A percentile compares a stretch with the other conserved stretches of the same genome.
These are phyloP conservation scores for Bimuria novae-zelandiae DNA, from an alignment of 2,329 filamentous ascomycete genomes.

Conservation along the genomic window DNA sequence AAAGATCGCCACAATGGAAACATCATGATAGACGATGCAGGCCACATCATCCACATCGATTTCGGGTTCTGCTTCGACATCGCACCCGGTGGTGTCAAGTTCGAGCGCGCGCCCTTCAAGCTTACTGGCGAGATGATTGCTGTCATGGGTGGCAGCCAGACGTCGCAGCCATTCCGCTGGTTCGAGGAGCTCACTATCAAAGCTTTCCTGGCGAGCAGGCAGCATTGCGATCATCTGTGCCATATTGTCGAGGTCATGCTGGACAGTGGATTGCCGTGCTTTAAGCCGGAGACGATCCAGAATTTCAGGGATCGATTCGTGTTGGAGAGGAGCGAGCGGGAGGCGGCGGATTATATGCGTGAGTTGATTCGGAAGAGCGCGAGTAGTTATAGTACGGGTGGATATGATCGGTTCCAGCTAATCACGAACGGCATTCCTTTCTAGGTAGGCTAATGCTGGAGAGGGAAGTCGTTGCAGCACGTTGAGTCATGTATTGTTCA, in stretches of 20 bases:
- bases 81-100: constrained; percentile 93
- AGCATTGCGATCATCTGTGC: constrained; percentile 83
- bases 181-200: constrained; percentile 98
- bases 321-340: constrained; percentile 84
- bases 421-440: constrained; percentile 98
- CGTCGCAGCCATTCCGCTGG: constrained; percentile 87
- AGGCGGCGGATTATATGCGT: constrained; percentile 93
- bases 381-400: constrained; percentile 85
- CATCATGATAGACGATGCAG: constrained; percentile 98
- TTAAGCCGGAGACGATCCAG: constrained; percentile 92
- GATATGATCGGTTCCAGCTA: constrained; percentile 98
- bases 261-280: constrained; percentile 93
- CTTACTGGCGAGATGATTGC: constrained; percentile 96
- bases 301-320: constrained; percentile 94
- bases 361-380: constrained; percentile 89
- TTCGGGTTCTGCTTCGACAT: constrained; percentile 99
- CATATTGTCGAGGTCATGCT: constrained; percentile 95
- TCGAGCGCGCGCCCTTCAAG: constrained; percentile 98
- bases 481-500: too few species aligned
- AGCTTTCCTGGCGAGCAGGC: constrained; percentile 85
- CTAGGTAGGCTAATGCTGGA: constrained; percentile 52
- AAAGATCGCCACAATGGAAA: constrained; percentile 99
- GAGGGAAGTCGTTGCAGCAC: too few species aligned
- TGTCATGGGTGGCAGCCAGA: constrained; percentile 88
- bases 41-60: constrained; percentile 97